Evolutionary conservation across 192 early-diverging fungal genomes (phyloP).

Genomic region (Entomortierella chlamydospora): DNA sequence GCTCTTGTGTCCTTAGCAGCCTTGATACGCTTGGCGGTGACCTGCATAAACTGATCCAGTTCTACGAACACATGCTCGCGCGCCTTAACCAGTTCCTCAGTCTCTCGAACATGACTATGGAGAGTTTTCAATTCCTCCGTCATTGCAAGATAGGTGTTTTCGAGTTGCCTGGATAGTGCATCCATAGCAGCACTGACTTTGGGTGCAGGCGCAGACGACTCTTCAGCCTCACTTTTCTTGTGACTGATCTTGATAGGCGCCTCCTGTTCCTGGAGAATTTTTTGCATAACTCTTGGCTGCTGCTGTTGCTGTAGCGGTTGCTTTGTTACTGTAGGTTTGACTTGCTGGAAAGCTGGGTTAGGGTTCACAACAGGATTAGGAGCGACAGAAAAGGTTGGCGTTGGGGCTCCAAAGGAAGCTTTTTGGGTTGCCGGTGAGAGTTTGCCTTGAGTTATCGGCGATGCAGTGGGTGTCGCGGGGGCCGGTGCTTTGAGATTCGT

Average conservation of each 20-base stretch:
- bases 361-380: constrained; percentile 15
- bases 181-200: constrained; percentile 48
- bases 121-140: constrained; percentile 44
- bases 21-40: constrained; percentile 37
- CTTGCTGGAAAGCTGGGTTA: constrained; percentile 7
- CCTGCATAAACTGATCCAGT: constrained; percentile 34
- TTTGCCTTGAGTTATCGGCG: neutral
- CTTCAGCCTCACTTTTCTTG: constrained; percentile 14
- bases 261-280: constrained; percentile 28
- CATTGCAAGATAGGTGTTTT: constrained; percentile 46
- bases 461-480: neutral
- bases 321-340: neutral
- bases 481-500: neutral
- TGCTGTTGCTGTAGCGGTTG: neutral
- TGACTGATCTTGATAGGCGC: constrained; percentile 19
- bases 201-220: constrained; percentile 17
- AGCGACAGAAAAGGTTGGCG: constrained; percentile 8
- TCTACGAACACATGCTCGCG: constrained; percentile 48
- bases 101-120: constrained; percentile 33
- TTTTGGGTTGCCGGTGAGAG: neutral
- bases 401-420: constrained; percentile 1
- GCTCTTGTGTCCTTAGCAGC: constrained; percentile 14
- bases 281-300: constrained; percentile 21
- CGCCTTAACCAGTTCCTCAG: constrained; percentile 41
- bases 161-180: constrained; percentile 40